Evolutionary conservation across 1,139 yeast species (phyloP).

Genomic region (Suhomyces ambrosiae): DNA sequence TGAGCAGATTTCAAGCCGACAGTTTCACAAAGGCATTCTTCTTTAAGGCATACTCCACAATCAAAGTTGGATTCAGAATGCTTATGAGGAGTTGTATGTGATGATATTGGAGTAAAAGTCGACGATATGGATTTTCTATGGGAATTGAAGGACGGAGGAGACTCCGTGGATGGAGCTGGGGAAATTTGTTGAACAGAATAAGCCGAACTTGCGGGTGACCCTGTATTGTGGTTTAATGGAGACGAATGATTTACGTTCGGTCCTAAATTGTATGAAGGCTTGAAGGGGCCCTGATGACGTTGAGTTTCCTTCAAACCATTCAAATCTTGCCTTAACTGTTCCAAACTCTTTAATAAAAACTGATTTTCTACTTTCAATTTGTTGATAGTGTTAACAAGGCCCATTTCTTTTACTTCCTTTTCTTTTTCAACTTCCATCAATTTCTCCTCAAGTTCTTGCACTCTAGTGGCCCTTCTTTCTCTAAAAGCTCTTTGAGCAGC

Average conservation of each 20-base stretch:
- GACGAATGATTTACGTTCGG: slow-evolving; percentile 15
- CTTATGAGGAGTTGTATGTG: slow-evolving; percentile 20
- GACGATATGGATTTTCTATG: slow-evolving; percentile 3
- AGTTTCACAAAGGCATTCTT: slow-evolving; percentile 68
- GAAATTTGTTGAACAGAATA: slow-evolving; percentile 51
- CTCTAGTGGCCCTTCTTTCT: slow-evolving; percentile 71
- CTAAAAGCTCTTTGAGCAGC: slow-evolving; percentile 95
- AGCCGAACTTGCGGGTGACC: slow-evolving; percentile 32
- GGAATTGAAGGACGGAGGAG: slow-evolving; percentile 32
- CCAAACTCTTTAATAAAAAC: slow-evolving; percentile 38
- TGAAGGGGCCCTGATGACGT: slow-evolving; percentile 5
- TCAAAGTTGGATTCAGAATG: slow-evolving; percentile 31
- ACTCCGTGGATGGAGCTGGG: slow-evolving; percentile 58
- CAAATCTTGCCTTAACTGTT: slow-evolving; percentile 33
- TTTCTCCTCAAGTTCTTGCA: slow-evolving; percentile 49
- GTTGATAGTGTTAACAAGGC: slow-evolving; percentile 53
- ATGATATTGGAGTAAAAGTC: slow-evolving; percentile 22
- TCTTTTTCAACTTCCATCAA: slow-evolving; percentile 67
- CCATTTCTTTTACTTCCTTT: slow-evolving; percentile 60
- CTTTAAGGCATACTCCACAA: slow-evolving; percentile 71
- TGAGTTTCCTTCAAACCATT: slow-evolving; percentile 11
- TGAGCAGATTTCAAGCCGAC: slow-evolving; percentile 52
- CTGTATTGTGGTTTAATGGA: slow-evolving; percentile 17
- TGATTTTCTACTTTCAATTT: slow-evolving; percentile 44
- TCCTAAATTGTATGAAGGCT: slow-evolving; percentile 10